Evolutionary conservation across 1,139 yeast species (phyloP), one percentile per base, ranked within the genome.

Genomic region (Groenewaldozyma sp.): DNA sequence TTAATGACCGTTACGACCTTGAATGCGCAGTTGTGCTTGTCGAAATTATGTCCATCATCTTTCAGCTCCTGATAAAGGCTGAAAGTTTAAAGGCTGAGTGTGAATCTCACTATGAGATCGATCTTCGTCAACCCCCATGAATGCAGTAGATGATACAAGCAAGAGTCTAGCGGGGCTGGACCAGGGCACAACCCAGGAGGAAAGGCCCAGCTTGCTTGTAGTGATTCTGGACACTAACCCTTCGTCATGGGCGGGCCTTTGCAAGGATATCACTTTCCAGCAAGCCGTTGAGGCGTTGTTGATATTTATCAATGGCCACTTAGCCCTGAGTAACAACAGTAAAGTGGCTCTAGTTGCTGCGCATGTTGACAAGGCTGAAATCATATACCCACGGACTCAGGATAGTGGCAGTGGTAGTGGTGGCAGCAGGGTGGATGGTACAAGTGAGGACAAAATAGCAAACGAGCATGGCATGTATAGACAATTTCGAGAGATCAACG

Each of bases 271-370:
- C 3, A 52, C 74, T 2, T 57, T 82, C 24, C 68, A 71, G 44
- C 76, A 76, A 36, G 73, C 78, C 18, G 64, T 76, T 18, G 73
- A 78, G 45, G 67, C 84, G 3, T 56, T 84, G 9, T 58, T 82
- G 35, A 83, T 86, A 26, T 78, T 79, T 53, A 60, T 88, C 43
- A 91, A 91, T 56, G 88, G 93, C 1, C 98, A 91, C 59, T 59
- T 93, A 37, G 78, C 98, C 0, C 68, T 86, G 41, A 84, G 86
- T 60, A 84, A 83, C 54, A 76, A 87, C 28, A 91, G 91, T 58
- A 76, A 76, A 54, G 94, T 88, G 9, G 83, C 94, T 5, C 76
- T 91, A 24, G 74, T 91, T 28, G 82, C 86, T 1, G 81, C 86
- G 20, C 82, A 87, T 43, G 74, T 87, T 1, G 62, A 64, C 11